These are phyloP conservation scores for Ustilaginoidea virens DNA, from an alignment of 2,329 filamentous ascomycete species.

Conservation along the genomic window DNA sequence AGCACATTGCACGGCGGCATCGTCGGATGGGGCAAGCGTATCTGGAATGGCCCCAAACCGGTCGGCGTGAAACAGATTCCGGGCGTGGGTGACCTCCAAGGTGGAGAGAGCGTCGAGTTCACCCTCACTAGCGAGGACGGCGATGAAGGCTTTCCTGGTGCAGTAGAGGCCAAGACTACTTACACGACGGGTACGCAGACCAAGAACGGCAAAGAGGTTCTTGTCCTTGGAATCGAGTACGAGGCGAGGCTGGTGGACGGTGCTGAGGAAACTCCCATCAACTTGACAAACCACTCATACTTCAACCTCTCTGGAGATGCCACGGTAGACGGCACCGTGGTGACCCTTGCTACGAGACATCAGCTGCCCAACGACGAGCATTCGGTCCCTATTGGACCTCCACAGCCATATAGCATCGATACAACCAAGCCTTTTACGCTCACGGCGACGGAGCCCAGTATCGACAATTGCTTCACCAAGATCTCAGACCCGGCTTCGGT, in stretches of 20 bases:
- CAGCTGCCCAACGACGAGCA: conserved; percentile 61
- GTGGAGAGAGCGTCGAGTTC: conserved; percentile 53
- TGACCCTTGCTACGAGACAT: conserved; percentile 48
- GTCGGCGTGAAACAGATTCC: conserved; percentile 36
- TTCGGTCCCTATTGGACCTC: conserved; percentile 58
- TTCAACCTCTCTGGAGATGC: conserved; percentile 45
- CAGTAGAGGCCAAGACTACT: conserved; percentile 59
- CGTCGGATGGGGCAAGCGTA: conserved; percentile 66
- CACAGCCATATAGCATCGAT: conserved; percentile 49
- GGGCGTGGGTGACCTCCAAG: conserved; percentile 34
- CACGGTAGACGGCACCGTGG: conserved; percentile 39
- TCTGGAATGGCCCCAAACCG: conserved; percentile 57
- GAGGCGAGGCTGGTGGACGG: conserved; percentile 68
- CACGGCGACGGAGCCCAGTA: conserved; percentile 52
- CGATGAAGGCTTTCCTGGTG: conserved; percentile 82
- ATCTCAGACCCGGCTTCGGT: conserved; percentile 44
- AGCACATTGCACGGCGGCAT: conserved; percentile 63
- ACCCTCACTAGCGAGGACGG: conserved; percentile 56
- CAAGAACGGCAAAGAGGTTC: conserved; percentile 44
- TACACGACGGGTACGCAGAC: conserved; percentile 63
- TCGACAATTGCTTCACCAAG: conserved; percentile 85
- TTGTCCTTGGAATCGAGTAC: conserved; percentile 73
- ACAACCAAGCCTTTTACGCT: conserved; percentile 57
- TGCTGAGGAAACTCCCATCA: conserved; percentile 78
- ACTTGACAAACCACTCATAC: conserved; percentile 90